phyloP scores from a whole-genome alignment of 768 basidiomycete species.

The Astraeus odoratus region DNA sequence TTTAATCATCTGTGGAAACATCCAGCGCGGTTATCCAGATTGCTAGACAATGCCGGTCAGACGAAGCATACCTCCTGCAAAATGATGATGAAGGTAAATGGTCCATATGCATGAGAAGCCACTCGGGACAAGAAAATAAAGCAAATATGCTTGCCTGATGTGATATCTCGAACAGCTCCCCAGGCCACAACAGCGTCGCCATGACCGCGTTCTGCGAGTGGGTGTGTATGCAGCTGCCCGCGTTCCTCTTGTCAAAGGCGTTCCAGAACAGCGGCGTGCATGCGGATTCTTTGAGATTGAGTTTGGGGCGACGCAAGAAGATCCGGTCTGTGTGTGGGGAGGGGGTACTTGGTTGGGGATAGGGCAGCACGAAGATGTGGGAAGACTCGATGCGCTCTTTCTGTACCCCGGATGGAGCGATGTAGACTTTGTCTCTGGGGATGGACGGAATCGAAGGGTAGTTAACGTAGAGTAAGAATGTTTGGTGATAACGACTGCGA shows the following conservation, averaged over 20 bases:
- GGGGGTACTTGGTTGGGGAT: conserved; percentile 47
- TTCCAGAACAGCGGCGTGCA: conserved; percentile 94
- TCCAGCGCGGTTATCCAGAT: not conserved
- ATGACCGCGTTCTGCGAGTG: conserved; percentile 89
- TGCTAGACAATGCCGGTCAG: not conserved
- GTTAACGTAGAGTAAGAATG: not conserved
- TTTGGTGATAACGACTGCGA: too few species aligned
- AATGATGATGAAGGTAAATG: not conserved
- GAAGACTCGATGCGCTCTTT: conserved; percentile 78
- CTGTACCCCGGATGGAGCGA: conserved; percentile 86
- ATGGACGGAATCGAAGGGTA: not conserved
- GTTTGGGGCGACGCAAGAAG: conserved; percentile 68
- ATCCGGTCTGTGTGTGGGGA: conserved; percentile 63
- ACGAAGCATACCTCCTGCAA: conserved; percentile 34
- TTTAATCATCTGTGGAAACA: conserved; percentile 72
- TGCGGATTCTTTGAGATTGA: conserved; percentile 74
- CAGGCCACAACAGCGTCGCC: conserved; percentile 74
- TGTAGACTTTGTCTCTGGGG: conserved; percentile 69
- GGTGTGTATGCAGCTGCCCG: conserved; percentile 86
- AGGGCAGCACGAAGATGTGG: conserved; percentile 88
- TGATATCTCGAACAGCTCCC: conserved; percentile 66
- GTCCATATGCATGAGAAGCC: too few species aligned
- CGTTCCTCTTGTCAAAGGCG: conserved; percentile 71
- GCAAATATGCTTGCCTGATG: conserved; percentile 51
- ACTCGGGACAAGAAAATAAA: too few species aligned